Evolutionary conservation across 73 alveolate genomes (phyloP).

Genomic region (Chromera velia): DNA sequence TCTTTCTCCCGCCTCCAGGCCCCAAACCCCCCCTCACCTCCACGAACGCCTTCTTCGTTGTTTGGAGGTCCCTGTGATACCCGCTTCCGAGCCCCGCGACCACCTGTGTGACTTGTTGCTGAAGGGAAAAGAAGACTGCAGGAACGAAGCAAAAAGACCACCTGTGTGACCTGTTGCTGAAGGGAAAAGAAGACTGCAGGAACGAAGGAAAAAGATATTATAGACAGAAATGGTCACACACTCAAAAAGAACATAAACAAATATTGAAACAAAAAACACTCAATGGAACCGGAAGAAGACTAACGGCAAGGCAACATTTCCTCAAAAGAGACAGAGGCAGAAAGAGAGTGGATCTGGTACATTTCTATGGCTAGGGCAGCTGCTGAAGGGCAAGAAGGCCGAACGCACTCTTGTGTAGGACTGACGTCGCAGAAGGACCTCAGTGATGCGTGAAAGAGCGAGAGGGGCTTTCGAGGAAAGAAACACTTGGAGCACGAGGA

Average conservation of each 20-base stretch:
- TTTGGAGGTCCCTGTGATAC: constrained; percentile 19
- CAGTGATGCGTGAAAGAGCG: no score
- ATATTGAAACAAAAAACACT: no score
- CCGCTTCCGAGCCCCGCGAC: constrained; percentile 45
- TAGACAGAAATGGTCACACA: no score
- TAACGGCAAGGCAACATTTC: no score
- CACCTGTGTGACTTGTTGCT: constrained; percentile 35
- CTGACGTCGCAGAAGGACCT: background rate
- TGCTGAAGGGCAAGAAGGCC: background rate
- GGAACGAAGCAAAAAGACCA: no score
- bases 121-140: constrained; percentile 23
- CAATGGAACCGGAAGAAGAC: no score
- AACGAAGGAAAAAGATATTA: no score
- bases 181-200: constrained; percentile 19
- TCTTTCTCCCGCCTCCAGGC: background rate
- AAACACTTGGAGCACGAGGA: no score
- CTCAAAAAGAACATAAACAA: no score
- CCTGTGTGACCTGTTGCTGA: constrained; percentile 37
- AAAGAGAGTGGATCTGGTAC: background rate
- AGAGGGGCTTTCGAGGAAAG: no score
- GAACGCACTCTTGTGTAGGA: no score
- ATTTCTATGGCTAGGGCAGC: background rate
- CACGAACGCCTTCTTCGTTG: constrained; percentile 44
- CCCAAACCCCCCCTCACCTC: constrained; percentile 14
- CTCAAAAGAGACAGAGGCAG: background rate